These are phyloP conservation scores for Chaetomium olivaceum DNA, from an alignment of 2,329 filamentous ascomycete species.

Conservation along the genomic window DNA sequence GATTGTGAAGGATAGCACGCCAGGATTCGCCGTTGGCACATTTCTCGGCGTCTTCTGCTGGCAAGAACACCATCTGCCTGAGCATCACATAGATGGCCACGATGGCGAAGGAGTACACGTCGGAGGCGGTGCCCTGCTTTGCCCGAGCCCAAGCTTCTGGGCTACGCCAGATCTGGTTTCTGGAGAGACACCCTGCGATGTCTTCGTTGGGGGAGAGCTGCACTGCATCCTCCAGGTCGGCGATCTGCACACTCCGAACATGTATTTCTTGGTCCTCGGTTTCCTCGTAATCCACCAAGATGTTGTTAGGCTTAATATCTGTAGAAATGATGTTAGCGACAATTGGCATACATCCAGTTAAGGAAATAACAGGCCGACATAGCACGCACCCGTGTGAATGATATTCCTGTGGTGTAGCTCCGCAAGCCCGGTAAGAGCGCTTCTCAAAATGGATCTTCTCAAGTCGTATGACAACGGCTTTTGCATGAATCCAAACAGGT, in stretches of 20 bases:
- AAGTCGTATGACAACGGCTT: constrained; percentile 1
- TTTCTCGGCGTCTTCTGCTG: constrained; percentile 27
- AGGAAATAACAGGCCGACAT: neutral
- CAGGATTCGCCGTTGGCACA: constrained; percentile 31
- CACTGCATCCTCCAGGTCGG: constrained; percentile 1
- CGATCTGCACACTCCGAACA: neutral
- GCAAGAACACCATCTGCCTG: constrained; percentile 32
- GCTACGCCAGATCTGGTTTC: constrained; percentile 41
- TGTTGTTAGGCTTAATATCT: constrained; percentile 43
- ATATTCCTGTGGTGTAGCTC: constrained; percentile 39
- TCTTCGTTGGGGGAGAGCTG: constrained; percentile 31
- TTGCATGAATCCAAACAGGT: constrained; percentile 16
- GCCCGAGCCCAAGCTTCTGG: constrained; percentile 39
- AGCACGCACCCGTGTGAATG: constrained; percentile 35
- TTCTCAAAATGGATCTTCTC: constrained; percentile 17
- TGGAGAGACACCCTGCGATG: constrained; percentile 32
- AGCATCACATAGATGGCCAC: constrained; percentile 39
- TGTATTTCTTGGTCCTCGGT: neutral
- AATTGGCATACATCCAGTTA: too few species aligned
- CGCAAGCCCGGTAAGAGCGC: constrained; percentile 33
- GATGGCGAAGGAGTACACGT: constrained; percentile 41
- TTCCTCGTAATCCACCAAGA: constrained; percentile 38
- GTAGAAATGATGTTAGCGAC: neutral
- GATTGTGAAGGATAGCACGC: constrained; percentile 25
- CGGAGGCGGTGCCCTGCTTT: constrained; percentile 37